Conservation (phyloP, 2,329 filamentous ascomycete genomes). For the Pseudogymnoascus sp. region DNA sequence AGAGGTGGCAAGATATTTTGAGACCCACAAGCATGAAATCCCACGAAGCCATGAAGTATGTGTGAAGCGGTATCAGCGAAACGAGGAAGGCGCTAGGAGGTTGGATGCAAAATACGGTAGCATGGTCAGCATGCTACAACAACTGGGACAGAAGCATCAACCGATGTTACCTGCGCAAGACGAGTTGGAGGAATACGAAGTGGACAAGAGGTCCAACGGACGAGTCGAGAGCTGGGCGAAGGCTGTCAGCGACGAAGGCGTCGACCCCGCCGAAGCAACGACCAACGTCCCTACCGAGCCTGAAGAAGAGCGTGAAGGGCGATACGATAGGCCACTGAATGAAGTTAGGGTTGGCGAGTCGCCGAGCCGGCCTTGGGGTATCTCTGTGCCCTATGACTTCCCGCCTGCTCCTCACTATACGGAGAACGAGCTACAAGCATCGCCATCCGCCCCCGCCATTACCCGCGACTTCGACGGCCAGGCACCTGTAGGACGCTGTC, state of each 20-base stretch:
- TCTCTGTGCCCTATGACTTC: constrained; percentile 62
- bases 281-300: constrained; percentile 31
- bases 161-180: constrained; percentile 65
- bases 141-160: constrained; percentile 78
- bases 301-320: constrained; percentile 55
- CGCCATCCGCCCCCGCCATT: constrained; percentile 45
- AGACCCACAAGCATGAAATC: constrained; percentile 90
- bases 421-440: constrained; percentile 37
- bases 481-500: constrained; percentile 42
- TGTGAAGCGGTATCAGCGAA: constrained; percentile 79
- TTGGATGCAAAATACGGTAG: constrained; percentile 84
- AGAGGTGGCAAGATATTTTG: constrained; percentile 87
- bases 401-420: constrained; percentile 23
- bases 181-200: constrained; percentile 29
- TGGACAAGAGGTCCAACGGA: constrained; percentile 51
- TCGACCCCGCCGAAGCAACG: constrained; percentile 31
- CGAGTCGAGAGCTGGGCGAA: constrained; percentile 83
- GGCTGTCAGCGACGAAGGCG: constrained; percentile 54
- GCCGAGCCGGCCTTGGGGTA: constrained; percentile 88
- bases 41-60: constrained; percentile 91
- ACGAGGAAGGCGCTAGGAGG: constrained; percentile 75
- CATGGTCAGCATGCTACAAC: constrained; percentile 89
- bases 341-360: constrained; percentile 92
- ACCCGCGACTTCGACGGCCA: constrained; percentile 20
- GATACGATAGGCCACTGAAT: constrained; percentile 77